Percentiles rank a stretch among this genome's conserved stretches.
These are phyloP conservation scores for Termitomyces bulborhizus DNA, from an alignment of 768 basidiomycete species.

Conservation along the genomic window DNA sequence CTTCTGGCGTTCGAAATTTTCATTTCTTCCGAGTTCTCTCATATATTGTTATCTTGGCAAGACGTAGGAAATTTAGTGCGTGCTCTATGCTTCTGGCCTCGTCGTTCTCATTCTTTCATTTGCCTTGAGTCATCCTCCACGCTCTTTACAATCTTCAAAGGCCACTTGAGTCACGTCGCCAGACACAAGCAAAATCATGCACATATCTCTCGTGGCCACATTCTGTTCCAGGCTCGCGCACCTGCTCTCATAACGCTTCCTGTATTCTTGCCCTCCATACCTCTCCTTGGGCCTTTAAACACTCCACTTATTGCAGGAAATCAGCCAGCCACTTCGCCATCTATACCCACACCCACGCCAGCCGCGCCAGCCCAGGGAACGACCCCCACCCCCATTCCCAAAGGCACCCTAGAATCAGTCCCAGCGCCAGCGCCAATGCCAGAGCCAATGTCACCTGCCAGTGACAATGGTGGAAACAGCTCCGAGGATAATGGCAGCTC, in stretches of 20 bases:
- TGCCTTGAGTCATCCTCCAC: constrained; percentile 5
- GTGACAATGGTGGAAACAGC: not conserved
- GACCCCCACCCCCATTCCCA: constrained; percentile 9
- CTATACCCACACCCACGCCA: constrained; percentile 9
- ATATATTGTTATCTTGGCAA: not conserved
- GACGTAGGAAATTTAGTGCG: not conserved
- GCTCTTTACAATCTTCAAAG: constrained; percentile 11
- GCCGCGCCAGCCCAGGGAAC: not conserved
- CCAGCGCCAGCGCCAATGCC: not conserved
- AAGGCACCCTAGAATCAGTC: constrained; percentile 4
- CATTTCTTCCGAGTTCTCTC: no score
- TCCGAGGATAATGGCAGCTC: not conserved
- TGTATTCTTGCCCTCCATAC: constrained; percentile 32
- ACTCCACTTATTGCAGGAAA: constrained; percentile 25
- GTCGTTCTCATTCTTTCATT: not conserved
- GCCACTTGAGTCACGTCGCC: not conserved
- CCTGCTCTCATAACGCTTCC: constrained; percentile 32
- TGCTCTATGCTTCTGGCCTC: not conserved
- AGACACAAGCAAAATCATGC: constrained; percentile 4
- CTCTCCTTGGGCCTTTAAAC: constrained; percentile 31
- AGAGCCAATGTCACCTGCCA: not conserved
- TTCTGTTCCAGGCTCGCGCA: constrained; percentile 23
- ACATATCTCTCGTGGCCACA: not conserved
- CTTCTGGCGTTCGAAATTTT: no score
- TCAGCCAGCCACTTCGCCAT: constrained; percentile 7